phyloP scores from a whole-genome alignment of 2,329 filamentous ascomycete species.

The Nannizziopsis barbatae region DNA sequence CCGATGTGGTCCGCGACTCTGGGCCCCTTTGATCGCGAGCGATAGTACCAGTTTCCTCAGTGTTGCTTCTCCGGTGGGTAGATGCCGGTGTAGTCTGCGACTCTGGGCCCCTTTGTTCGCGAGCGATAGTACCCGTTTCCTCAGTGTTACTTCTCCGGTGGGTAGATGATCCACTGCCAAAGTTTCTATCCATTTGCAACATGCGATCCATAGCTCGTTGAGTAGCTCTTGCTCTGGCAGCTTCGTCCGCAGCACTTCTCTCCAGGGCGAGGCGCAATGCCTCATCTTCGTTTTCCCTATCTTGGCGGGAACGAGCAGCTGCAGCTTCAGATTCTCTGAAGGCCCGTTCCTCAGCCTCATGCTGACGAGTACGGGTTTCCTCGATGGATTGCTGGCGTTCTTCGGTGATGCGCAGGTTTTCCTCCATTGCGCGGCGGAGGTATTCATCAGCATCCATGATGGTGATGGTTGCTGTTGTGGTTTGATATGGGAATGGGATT shows the following conservation, averaged over 20 bases:
- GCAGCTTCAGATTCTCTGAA: conserved; percentile 9
- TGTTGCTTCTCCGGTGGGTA: neutral
- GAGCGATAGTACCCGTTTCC: too few species aligned
- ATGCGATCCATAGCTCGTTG: conserved; percentile 7
- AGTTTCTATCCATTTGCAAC: conserved; percentile 11
- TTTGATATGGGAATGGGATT: too few species aligned
- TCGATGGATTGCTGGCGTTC: conserved; percentile 8
- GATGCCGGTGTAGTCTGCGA: neutral
- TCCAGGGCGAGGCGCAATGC: conserved; percentile 7
- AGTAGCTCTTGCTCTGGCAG: conserved; percentile 1
- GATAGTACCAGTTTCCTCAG: too few species aligned
- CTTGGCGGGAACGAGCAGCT: conserved; percentile 1
- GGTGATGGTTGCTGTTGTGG: neutral
- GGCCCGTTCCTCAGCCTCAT: conserved; percentile 5
- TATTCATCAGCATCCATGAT: conserved; percentile 12
- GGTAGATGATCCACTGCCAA: conserved; percentile 6
- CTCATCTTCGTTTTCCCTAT: conserved; percentile 2
- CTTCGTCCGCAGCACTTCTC: conserved; percentile 11
- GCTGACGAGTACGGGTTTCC: neutral
- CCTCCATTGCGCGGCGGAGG: conserved; percentile 13
- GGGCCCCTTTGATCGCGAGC: too few species aligned
- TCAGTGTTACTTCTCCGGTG: neutral
- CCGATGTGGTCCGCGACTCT: too few species aligned
- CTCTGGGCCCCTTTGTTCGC: too few species aligned
- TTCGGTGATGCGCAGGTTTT: conserved; percentile 11